Conservation (phyloP, 495 filamentous ascomycete genomes). For the Elaphomyces granulatus region DNA sequence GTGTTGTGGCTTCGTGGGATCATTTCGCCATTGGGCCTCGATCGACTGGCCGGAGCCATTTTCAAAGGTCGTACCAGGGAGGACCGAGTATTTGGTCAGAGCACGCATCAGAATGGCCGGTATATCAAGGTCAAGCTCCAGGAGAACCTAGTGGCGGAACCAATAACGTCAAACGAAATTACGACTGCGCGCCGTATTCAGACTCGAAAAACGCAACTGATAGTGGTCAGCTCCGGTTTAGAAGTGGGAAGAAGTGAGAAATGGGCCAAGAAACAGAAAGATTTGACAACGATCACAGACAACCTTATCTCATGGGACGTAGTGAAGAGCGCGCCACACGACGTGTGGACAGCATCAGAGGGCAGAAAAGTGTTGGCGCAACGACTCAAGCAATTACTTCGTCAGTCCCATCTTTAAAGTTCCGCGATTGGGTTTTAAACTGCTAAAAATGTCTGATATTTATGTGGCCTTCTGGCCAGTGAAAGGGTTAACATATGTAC, state of each 20-base stretch:
- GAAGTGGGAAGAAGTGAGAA: conserved; percentile 37
- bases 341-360: conserved; percentile 60
- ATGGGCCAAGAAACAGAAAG: conserved; percentile 72
- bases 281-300: conserved; percentile 62
- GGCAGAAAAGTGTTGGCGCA: conserved; percentile 59
- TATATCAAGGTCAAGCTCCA: conserved; percentile 82
- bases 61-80: conserved; percentile 64
- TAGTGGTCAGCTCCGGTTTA: conserved; percentile 72
- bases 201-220: conserved; percentile 52
- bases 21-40: conserved; percentile 73
- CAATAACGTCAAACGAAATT: conserved; percentile 70
- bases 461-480: not conserved
- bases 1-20: conserved; percentile 71
- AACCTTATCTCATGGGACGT: conserved; percentile 76
- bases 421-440: not conserved
- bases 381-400: conserved; percentile 46
- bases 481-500: too few species aligned
- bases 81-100: conserved; percentile 68
- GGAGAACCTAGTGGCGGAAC: conserved; percentile 75
- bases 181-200: conserved; percentile 63
- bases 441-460: not conserved
- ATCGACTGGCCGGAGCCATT: conserved; percentile 60
- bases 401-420: conserved; percentile 5
- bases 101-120: conserved; percentile 63
- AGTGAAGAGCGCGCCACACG: conserved; percentile 69